Evolutionary conservation across 1,284 basidiomycete species (phyloP), one percentile per base, ranked within the genome.

Genomic region (Mycena sp.): DNA sequence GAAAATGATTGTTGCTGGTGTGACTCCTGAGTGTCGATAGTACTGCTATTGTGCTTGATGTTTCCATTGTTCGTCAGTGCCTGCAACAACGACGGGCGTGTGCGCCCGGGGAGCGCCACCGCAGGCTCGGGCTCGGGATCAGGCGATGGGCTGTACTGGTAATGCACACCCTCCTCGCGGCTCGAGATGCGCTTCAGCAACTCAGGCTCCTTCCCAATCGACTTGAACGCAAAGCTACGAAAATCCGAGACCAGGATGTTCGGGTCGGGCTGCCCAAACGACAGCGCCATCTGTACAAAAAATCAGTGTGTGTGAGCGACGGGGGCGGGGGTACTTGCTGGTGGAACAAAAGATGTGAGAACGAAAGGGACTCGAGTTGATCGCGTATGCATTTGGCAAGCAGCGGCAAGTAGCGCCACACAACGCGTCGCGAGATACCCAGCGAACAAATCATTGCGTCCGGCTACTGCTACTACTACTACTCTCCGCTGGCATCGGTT

Each of bases 151-250:
- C 61, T 58, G 44, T 75, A 68, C 21, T 68, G 54, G 37, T 75
- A 69, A 14, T 64, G 56, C 1, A 50, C 53, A 44, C 74, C 71
- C 37, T 76, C 69, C 30, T 73, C 67, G 3, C 74, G 71, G 19
- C 67, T 70, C 43, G 81, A 79, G 26, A 86, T 75, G n/a, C 84
- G 80, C 64, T 76, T 78, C 30, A 86, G 75, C 21, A 86, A 70
- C 23, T 74, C 72, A 0, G 83, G 83, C 63, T 76, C 70, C 66
- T 81, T 80, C 43, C 84, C 84, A 51, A 86, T 86, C 12, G 73
- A 78, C 23, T 68, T 71, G 69, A 86, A 86, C 26, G 73, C 74
- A 68, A 86, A 77, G 53, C 74, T 65, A 21, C 74, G 64, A 61
- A 84, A 81, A 41, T 41, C 44, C 17, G 48, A 3, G 58, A 58